Base-by-base conservation (phyloP, 148 eudicot genomes). In the Amaranthus hypochondriacus region DNA sequence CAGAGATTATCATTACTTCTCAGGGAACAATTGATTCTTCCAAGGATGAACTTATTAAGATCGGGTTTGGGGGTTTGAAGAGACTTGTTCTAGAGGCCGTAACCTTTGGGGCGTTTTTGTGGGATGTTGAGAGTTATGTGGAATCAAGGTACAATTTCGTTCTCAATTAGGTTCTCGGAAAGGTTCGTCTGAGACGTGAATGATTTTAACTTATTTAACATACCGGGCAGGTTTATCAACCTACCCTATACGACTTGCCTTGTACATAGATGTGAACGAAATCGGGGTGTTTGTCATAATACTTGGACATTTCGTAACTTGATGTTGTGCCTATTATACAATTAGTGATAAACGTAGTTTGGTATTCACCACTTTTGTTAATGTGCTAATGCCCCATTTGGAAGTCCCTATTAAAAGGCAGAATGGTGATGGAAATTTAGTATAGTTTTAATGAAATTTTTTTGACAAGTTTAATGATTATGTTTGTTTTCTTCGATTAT, bases 111-210 rank as follows among this genome's bases (percentile, higher is more conserved):
- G 87, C 99, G 42, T 92, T 95, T 82, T 88, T 95, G 72, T 95
- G 97, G 99, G 99, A 95, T 59, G 96, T 92, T 3, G 97, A 95
- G 89, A 92, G 96, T 81, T 85, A 89, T 62, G 96, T 95, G 5
- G 96, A 95, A 65, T 78, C 97, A 5, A 89, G 97, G 89, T 88
- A 89, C 84, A 92, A 84, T 68, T 87, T 88, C 74, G 96, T 87
- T 14, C 66, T 84, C 49, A 86, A 84, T 55, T 95, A 82, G 79
- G 76, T 51, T 48, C 66, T 51, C 9, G 43, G 48, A 7, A n/a
- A 53, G n/a, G 7, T 4, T 43, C 14, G 28, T 42, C 46, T 49
- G 4, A 11, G 54, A 49, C 5, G 3, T 46, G 51, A 9, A 9
- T 14, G 14, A 67, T 42, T 9, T 48, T 2, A 8, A 47, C 4